These are phyloP conservation scores for Mycena belliarum DNA, from an alignment of 768 basidiomycete genomes.

Conservation along the genomic window DNA sequence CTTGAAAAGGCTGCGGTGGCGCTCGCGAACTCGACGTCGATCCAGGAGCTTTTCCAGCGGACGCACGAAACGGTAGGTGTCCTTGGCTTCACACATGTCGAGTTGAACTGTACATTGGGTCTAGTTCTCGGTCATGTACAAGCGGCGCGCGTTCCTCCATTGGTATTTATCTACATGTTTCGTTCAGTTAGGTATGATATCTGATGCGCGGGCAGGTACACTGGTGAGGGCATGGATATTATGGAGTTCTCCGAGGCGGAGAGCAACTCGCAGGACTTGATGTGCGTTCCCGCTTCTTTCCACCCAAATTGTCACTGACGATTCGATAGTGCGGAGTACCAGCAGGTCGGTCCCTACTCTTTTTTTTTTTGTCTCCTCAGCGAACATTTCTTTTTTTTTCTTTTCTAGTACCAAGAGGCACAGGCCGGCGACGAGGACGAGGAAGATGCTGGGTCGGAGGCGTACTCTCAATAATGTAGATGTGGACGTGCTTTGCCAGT, in stretches of 20 bases:
- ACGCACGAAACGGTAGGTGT: constrained; percentile 56
- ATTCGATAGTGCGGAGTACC: constrained; percentile 74
- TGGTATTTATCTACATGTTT: constrained; percentile 44
- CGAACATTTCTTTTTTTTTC: neutral
- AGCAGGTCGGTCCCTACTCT: constrained; percentile 54
- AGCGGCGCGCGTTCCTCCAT: constrained; percentile 83
- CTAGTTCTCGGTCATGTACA: constrained; percentile 81
- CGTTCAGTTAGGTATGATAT: neutral
- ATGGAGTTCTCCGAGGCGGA: constrained; percentile 89
- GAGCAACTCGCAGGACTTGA: constrained; percentile 77
- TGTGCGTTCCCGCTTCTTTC: constrained; percentile 50
- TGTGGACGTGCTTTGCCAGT: neutral
- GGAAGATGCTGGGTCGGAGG: constrained; percentile 20
- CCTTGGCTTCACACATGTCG: too few relatives aligned
- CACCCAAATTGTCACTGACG: neutral
- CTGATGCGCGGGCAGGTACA: too few relatives aligned
- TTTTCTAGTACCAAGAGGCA: constrained; percentile 62
- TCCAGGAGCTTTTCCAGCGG: constrained; percentile 85
- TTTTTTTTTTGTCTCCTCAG: neutral
- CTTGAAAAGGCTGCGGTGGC: constrained; percentile 60
- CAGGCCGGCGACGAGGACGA: constrained; percentile 42
- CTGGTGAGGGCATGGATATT: constrained; percentile 87
- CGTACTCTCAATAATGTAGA: constrained; percentile 6
- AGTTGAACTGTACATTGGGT: neutral
- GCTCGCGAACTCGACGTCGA: constrained; percentile 76